Base-by-base conservation (phyloP, 306 rosid species). In the Luffa acutangula region DNA sequence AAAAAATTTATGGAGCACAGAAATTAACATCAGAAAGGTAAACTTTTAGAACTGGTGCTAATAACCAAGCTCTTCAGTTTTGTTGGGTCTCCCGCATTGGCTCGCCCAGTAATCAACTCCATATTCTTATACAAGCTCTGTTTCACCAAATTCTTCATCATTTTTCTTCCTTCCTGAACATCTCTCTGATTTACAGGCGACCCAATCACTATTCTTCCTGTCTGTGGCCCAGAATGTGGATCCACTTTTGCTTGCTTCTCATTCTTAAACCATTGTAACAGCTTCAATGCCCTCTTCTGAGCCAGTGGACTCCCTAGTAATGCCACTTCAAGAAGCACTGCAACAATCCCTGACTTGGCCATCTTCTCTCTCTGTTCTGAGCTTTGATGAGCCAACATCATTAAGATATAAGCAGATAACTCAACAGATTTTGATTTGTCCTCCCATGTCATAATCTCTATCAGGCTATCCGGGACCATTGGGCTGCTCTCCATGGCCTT, bases 141-240 rank as follows among this genome's bases (percentile, higher is more conserved):
- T 80, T 88, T 93, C 78, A 96, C 98, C 92, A 96, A 88, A 87
- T 74, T 91, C 85, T 93, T 93, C 98, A 96, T 96, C 96, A 90
- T 76, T 62, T 86, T 93, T 88, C 89, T 88, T 77, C 97, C 99
- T 81, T 87, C 89, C 64, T 78, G 88, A 51, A 80, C 88, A 20
- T 85, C 94, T 31, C 79, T 83, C 53, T 81, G 85, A 77, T 84
- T 89, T 5, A 84, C 62, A 1, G 98, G 94, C 39, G 94, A 91
- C 15, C 93, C 93, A 76, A 87, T 87, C 48, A 84, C 78, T 54
- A 86, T 66, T 80, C 97, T 91, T 36, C 89, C 90, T 15, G 96
- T 76, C 48, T 96, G 99, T 34, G 99, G 99, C 20, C 99, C 98
- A 0, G 99, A 96, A 85, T 96, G 98, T 7, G 98, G 96, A 15